Percentiles rank a stretch among this genome's conserved stretches.
Conservation (phyloP, 176 grass and related monocot species). For the Rhynchospora pubera region DNA sequence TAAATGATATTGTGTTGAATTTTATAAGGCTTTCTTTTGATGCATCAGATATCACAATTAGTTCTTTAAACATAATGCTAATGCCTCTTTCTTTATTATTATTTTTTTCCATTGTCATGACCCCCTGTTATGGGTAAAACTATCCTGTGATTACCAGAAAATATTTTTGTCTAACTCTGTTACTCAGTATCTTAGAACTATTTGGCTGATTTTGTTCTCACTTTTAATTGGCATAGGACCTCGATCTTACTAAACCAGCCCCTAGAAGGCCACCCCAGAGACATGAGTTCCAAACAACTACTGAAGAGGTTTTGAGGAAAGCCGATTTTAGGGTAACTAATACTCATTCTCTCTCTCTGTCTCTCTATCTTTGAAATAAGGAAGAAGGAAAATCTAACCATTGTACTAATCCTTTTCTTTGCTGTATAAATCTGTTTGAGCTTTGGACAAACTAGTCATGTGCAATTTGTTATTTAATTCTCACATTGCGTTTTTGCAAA, state of each 20-base stretch:
- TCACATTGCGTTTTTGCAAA: not conserved
- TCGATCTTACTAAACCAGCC: constrained; percentile 73
- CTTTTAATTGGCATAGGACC: constrained; percentile 46
- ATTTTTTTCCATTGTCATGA: not conserved
- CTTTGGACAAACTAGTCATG: not conserved
- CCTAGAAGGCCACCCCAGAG: constrained; percentile 28
- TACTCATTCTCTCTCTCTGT: not conserved
- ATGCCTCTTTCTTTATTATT: not conserved
- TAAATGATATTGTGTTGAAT: not conserved
- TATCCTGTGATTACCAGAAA: constrained; percentile 6
- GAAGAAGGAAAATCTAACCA: not conserved
- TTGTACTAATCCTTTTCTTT: not conserved
- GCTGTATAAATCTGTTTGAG: not conserved
- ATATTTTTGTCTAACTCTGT: not conserved
- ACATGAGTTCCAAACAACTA: constrained; percentile 61
- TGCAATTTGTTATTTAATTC: not conserved
- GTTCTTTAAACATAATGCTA: not conserved
- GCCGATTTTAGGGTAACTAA: constrained; percentile 82
- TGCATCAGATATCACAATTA: not conserved
- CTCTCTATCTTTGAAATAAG: not conserved
- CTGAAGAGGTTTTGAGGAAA: constrained; percentile 70
- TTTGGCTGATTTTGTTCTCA: constrained; percentile 17
- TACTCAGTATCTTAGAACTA: not conserved
- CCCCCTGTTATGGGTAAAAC: constrained; percentile 1
- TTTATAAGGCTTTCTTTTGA: not conserved